Base-by-base conservation (phyloP, 192 early-diverging fungal species). In the Backusella luteola region DNA sequence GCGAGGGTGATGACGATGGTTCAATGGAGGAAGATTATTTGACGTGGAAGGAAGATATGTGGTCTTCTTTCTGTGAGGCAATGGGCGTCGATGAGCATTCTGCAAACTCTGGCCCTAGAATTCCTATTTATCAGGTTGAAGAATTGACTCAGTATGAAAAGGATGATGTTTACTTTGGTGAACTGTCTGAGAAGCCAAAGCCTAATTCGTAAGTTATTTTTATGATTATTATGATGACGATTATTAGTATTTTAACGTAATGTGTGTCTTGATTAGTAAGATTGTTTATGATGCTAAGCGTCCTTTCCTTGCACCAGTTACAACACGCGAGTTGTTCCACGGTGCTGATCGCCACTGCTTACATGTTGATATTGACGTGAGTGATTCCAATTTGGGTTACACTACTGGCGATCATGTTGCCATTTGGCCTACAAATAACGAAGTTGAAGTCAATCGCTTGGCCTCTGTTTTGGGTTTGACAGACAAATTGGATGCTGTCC, bases 1-100 rank as follows among this genome's bases (percentile, higher is more conserved):
- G 98, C 38, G 96, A 98, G 80, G 98, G 98, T 68, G 98, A 99
- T 87, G 98, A 99, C 77, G 96, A 99, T 81, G 89, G 89, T 46
- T 95, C 93, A 69, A 83, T 98, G 68, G 98, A 99, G 82, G 98
- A 98, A 72, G 97, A 99, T 82, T 99, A 96, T 81, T 80, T 96
- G 38, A 88, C 91, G 41, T 99, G 98, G 98, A 96, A 97, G 87
- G 93, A 94, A 1, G 87, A 88, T 29, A 90, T 94, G 77, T 87
- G 97, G 89, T 90, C 89, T 44, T 89, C 87, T 49, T 87, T 96
- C 53, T 91, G 91, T 76, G 86, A 88, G 56, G 87, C 89, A 71
- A 89, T 97, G 77, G 90, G 90, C n/a, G 77, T 96, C 17, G 91
- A 91, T 71, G 83, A 85, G 56, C 77, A 69, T 29, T 73, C n/a